phyloP scores from a whole-genome alignment of 75 land plant species.

The Chamaecyparis obtusa region DNA sequence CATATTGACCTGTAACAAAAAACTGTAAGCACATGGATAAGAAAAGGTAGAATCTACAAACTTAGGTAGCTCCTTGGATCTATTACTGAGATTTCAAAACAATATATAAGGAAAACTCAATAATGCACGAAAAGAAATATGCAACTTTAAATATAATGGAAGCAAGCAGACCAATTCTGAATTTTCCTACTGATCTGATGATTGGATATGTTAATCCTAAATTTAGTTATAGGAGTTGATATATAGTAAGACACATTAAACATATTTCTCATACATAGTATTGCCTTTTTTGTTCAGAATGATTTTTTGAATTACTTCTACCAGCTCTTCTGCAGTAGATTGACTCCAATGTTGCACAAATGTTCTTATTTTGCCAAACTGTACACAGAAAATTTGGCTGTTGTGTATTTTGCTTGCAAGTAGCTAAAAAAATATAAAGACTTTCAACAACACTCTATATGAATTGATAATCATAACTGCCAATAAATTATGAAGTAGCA shows the following conservation, averaged over 20 bases:
- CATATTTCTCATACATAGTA: neutral
- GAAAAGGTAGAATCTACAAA: neutral
- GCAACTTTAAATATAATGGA: neutral
- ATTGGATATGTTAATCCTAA: neutral
- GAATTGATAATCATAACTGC: too few species aligned
- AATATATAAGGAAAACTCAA: neutral
- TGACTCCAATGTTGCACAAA: neutral
- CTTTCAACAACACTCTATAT: too few species aligned
- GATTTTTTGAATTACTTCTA: neutral
- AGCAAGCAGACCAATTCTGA: neutral
- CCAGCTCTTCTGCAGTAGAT: neutral
- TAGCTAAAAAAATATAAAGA: too few species aligned
- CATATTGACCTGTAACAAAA: conserved; percentile 74
- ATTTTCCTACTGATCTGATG: neutral
- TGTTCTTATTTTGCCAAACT: too few species aligned
- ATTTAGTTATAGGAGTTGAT: neutral
- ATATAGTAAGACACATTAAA: neutral
- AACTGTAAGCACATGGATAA: neutral
- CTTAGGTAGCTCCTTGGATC: neutral
- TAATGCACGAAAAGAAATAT: neutral
- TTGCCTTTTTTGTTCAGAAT: neutral
- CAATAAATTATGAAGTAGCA: too few species aligned
- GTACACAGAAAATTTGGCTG: too few species aligned
- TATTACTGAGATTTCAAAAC: neutral
- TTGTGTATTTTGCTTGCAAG: too few species aligned